These are phyloP conservation scores for Circinella umbellata DNA, from an alignment of 371 early-diverging fungal genomes.

Conservation along the genomic window DNA sequence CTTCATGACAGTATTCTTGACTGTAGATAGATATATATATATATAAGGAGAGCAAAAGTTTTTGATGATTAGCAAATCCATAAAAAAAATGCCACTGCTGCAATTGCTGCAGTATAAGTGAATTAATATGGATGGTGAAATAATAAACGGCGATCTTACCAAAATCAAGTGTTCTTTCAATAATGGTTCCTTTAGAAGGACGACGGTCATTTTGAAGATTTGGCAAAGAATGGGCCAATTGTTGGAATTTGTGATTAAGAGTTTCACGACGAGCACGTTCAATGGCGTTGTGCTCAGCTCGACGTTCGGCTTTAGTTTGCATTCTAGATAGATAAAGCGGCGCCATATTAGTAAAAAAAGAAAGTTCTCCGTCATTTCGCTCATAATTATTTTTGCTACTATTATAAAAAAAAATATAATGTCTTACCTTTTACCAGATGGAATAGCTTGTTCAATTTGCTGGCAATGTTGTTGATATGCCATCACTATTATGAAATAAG, in stretches of 20 bases:
- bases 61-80: too few species aligned
- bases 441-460: conserved; percentile 9
- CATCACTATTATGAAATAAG: conserved; percentile 2
- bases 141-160: conserved; percentile 22
- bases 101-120: too few species aligned
- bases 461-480: conserved; percentile 24
- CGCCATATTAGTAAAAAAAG: neutral
- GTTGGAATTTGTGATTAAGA: conserved; percentile 74
- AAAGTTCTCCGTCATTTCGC: neutral
- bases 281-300: conserved; percentile 79
- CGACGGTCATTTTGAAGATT: conserved; percentile 70
- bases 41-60: too few species aligned
- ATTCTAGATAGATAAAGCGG: neutral
- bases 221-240: conserved; percentile 72
- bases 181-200: conserved; percentile 77
- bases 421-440: conserved; percentile 25
- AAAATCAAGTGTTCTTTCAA: conserved; percentile 68
- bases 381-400: neutral
- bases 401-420: neutral
- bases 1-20: conserved; percentile 38
- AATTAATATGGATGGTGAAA: neutral
- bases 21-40: conserved; percentile 11
- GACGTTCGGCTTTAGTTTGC: conserved; percentile 62
- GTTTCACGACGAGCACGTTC: conserved; percentile 79
- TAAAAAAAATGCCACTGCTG: too few species aligned